Evolutionary conservation across 305 asterid genomes (phyloP), one percentile per base, ranked within the genome.

Genomic region (Fraxinus nigra): DNA sequence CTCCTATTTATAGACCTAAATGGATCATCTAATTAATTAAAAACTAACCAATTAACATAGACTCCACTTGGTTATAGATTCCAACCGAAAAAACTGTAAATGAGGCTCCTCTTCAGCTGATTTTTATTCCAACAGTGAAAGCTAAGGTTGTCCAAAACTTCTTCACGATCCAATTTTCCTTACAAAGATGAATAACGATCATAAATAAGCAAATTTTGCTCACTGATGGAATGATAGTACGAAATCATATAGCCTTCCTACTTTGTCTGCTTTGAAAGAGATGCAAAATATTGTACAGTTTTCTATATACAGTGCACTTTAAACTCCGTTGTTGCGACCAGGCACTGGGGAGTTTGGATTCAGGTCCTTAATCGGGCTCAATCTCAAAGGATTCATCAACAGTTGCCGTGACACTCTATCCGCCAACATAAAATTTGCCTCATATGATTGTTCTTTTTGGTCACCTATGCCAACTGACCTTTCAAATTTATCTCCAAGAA

Each of bases 391-490:
- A 13, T 79, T 83, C 72, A 69, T 79, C 26, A 79, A 72, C 1
- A 82, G 73, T 46, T 75, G 81, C 56, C 69, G 85, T 30, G 87
- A 78, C 28, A 76, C 84, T 75, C 79, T 43, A 65, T 79, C 72
- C 28, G 85, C 85, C 72, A 82, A 82, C 16, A 26, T 72, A 0
- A 79, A 82, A 54, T 85, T 80, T 74, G 54, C 83, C 56, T 32
- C 80, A 79, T 78, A 78, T 28, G 72, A 40, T 59, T 59, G 32
- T 59, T 59, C 70, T 20, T 59, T 59, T 59, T 59, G 74, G 54
- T 65, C 79, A 72, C 30, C 10, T 18, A 81, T 11, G 3, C 61
- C 74, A 61, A 56, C 81, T n/a, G 35, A 78, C 40, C 51, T 43
- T 51, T 75, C 72, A 40, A 40, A 46, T 24, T 69, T 72, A 22